Base-by-base conservation (phyloP, 2,329 filamentous ascomycete genomes). In the Trichoderma harzianum region DNA sequence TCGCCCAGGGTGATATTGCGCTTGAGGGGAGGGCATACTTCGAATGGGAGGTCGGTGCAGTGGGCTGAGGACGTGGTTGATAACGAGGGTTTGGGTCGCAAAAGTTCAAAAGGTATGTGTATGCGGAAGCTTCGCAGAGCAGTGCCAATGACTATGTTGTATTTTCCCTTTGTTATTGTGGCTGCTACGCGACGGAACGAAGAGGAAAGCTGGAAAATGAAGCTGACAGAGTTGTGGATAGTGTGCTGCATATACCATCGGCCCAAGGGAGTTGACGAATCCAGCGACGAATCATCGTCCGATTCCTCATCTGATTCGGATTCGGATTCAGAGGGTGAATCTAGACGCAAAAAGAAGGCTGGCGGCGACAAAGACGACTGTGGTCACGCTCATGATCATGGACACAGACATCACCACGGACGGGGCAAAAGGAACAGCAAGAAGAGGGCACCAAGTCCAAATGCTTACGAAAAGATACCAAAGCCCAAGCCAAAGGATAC, bases 241-340 rank as follows among this genome's bases (percentile, higher is more conserved):
- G 96, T 98, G n/a, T 99, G 96, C 87, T 99, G 96, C 82, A 99
- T 99, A 81, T 99, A 98, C 83, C 95, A 98, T 84, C 92, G 92
- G 73, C 91, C 94, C 7, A 92, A 92, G 76, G 89, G 87, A 12
- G 90, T 94, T 5, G 94, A 92, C 79, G 95, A 98, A 80, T 96
- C 93, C 36, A 94, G 91, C 75, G 89, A 90, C 75, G 89, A 91
- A 65, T 69, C 88, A 3, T 89, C 85, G 0, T 87, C 75, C 1
- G 71, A 66, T 34, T 72, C 85, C 26, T 90, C 89, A 16, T 86
- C 86, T 60, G 39, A 43, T 43, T 85, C 84, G 7, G 85, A 86
- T 36, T 88, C 86, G 1, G 88, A 90, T 73, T 88, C 86, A n/a
- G 79, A 81, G 18, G 57, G 18, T 7, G 78, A 79, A 70, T 75